Base-by-base conservation (phyloP, 306 rosid species). In the Casuarina equisetifolia region DNA sequence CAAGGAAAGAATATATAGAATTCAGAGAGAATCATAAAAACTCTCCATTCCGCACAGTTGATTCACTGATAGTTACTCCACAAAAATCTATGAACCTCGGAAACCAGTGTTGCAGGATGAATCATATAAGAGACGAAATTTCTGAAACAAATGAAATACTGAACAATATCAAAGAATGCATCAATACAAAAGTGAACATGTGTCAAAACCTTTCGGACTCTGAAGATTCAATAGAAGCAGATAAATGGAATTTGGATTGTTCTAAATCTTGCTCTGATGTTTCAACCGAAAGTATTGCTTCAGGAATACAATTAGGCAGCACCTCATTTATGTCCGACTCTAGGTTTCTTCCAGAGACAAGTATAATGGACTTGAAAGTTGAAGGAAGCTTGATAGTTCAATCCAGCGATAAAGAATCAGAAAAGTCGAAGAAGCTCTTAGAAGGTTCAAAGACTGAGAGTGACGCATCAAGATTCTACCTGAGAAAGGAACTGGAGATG, bases 211-310 rank as follows among this genome's bases (percentile, higher is more conserved):
- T 76, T 72, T 62, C 74, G 48, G 75, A 39, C 43, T 75, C 78
- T 55, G 85, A 73, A 66, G 83, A 86, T 71, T 62, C 82, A 52
- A 61, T 73, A 45, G 85, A 83, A 82, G 85, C 81, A 61, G 95
- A 88, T 84, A 84, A 82, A 52, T 87, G 79, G 82, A 89, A 87
- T 71, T 49, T 84, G 57, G 97, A 88, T 79, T 83, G 84, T 80
- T 86, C 97, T 54, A 68, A 59, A 61, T 90, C 96, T 62, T 53
- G 85, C 82, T 90, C 90, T 57, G 95, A 85, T 73, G 69, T 77
- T 54, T 89, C 95, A 77, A 76, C 82, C 25, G 86, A 82, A 76
- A 80, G 82, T 80, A 86, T 58, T 75, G 80, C 74, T 83, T 88
- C 88, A 4, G 85, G 80, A 70, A 84, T 73, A 59, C 77, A 64